Evolutionary conservation across 345 rosid species (phyloP).

Genomic region (Capsella bursapastoris): DNA sequence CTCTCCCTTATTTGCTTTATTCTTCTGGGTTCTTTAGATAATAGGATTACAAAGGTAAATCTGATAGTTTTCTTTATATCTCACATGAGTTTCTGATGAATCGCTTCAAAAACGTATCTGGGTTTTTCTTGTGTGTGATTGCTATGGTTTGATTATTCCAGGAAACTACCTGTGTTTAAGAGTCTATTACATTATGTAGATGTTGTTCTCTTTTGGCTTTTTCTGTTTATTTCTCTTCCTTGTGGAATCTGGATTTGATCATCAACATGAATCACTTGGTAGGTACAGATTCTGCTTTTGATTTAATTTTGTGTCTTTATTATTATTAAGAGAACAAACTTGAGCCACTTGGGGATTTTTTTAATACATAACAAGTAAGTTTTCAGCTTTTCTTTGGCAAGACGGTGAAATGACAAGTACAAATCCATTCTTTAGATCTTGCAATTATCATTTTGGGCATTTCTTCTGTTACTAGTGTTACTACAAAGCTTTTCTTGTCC

Average conservation of each 20-base stretch:
- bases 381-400: constrained; percentile 5
- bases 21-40: constrained; percentile 5
- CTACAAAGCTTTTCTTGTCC: no score
- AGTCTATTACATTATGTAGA: no score
- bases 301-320: constrained; percentile 17
- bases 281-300: constrained; percentile 24
- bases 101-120: constrained; percentile 2
- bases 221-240: not conserved
- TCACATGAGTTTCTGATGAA: not conserved
- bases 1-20: not conserved
- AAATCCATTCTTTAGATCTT: no score
- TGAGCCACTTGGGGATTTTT: constrained; percentile 19
- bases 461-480: no score
- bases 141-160: not conserved
- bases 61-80: not conserved
- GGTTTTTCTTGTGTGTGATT: not conserved
- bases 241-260: constrained; percentile 36
- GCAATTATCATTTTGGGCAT: no score
- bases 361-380: not conserved
- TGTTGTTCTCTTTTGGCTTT: not conserved
- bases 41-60: constrained; percentile 24
- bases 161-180: not conserved
- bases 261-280: constrained; percentile 34
- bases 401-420: not conserved
- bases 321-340: not conserved